A percentile compares a stretch with the other conserved stretches of the same genome.
Conservation (phyloP, 805 yeast species). For the Candida adriatica region DNA sequence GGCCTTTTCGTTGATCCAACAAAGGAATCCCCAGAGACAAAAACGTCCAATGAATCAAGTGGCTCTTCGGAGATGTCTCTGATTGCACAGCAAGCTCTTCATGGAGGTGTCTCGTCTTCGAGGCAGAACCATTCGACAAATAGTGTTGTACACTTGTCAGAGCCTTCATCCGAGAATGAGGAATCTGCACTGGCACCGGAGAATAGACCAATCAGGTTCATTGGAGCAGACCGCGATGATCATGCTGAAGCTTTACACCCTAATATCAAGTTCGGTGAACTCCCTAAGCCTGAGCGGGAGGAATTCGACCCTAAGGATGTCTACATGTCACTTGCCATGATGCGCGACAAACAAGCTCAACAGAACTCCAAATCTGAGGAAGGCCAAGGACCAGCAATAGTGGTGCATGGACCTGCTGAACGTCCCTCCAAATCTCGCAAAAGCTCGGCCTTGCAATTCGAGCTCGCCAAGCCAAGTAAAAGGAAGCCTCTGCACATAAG, state of each 20-base stretch:
- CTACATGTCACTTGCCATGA: constrained; percentile 75
- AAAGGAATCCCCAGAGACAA: constrained; percentile 4
- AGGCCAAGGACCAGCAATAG: constrained; percentile 72
- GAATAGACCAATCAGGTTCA: constrained; percentile 8
- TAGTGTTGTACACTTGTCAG: constrained; percentile 17
- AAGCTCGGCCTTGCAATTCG: constrained; percentile 25
- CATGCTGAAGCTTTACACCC: constrained; percentile 1
- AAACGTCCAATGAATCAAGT: constrained; percentile 4
- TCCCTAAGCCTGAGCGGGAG: constrained; percentile 25
- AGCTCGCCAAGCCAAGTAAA: constrained; percentile 14
- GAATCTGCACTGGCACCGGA: constrained; percentile 7
- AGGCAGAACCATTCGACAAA: background rate
- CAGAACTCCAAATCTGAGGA: constrained; percentile 30
- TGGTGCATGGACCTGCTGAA: constrained; percentile 74
- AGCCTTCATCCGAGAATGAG: constrained; percentile 21
- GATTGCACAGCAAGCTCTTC: constrained; percentile 3
- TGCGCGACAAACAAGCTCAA: constrained; percentile 47
- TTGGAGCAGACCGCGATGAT: constrained; percentile 1
- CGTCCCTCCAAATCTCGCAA: constrained; percentile 34
- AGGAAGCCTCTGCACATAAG: constrained; percentile 9
- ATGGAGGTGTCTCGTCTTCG: too few relatives aligned
- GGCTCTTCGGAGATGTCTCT: constrained; percentile 6
- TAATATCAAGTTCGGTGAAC: constrained; percentile 19
- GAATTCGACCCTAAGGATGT: constrained; percentile 77
- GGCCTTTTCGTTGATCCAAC: background rate